Conservation (phyloP, 2,329 filamentous ascomycete species). For the Rhexocercosporidium sp. region DNA sequence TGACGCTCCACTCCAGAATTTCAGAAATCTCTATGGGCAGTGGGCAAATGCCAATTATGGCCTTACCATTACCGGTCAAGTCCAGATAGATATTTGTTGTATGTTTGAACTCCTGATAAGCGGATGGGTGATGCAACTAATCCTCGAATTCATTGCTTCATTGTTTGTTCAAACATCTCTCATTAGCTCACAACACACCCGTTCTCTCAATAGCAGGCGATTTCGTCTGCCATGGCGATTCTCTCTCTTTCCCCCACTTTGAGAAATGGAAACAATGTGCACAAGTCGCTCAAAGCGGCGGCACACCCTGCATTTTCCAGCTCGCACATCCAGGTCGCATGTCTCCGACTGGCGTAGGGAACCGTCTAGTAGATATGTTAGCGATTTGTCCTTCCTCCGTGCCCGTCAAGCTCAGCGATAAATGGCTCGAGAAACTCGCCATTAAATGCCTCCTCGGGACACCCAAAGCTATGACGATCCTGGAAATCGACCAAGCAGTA, state of each 20-base stretch:
- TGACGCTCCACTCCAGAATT: conserved; percentile 43
- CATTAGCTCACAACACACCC: not conserved
- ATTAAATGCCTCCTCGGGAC: conserved; percentile 23
- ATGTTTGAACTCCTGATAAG: not conserved
- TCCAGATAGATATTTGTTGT: conserved; percentile 51
- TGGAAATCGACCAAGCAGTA: conserved; percentile 17
- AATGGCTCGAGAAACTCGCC: conserved; percentile 43
- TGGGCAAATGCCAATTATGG: conserved; percentile 50
- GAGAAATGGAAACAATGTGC: conserved; percentile 44
- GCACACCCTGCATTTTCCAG: conserved; percentile 50
- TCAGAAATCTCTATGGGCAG: conserved; percentile 46
- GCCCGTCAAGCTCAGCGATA: conserved; percentile 47
- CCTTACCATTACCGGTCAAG: conserved; percentile 49
- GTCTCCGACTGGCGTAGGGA: conserved; percentile 47
- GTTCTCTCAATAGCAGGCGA: conserved; percentile 28
- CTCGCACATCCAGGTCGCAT: conserved; percentile 52
- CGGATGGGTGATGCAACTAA: too few species aligned
- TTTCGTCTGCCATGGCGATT: conserved; percentile 27
- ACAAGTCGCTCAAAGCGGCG: conserved; percentile 44
- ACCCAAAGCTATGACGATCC: conserved; percentile 23
- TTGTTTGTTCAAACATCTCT: too few species aligned
- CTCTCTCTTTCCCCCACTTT: conserved; percentile 34
- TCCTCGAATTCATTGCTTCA: too few species aligned
- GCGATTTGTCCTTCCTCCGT: conserved; percentile 47
- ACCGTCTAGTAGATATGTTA: conserved; percentile 42